These are phyloP conservation scores for Kazachstania taianensis DNA, from an alignment of 805 yeast species.

Conservation along the genomic window DNA sequence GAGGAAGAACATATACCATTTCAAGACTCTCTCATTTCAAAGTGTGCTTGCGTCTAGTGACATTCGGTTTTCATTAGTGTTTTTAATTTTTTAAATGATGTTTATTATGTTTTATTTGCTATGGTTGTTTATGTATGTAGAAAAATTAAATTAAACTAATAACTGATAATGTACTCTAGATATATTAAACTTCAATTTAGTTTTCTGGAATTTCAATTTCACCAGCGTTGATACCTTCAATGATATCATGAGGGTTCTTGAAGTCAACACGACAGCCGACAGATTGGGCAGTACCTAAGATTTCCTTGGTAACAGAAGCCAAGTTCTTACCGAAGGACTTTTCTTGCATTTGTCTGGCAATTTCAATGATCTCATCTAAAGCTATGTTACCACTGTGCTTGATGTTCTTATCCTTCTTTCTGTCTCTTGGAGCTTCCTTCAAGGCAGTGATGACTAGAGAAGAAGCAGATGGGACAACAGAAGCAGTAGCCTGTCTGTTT, in stretches of 20 bases:
- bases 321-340: constrained; percentile 97
- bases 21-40: too few relatives aligned
- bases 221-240: constrained; percentile 97
- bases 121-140: too few relatives aligned
- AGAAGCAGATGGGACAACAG: constrained; percentile 99
- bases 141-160: constrained; percentile 10
- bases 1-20: too few relatives aligned
- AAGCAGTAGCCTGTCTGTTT: constrained; percentile 99
- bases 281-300: constrained; percentile 99
- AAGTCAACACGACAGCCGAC: constrained; percentile 99
- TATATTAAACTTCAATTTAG: constrained; percentile 17
- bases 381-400: constrained; percentile 99
- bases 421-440: constrained; percentile 99
- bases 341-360: constrained; percentile 95
- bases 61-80: too few relatives aligned
- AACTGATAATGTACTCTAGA: constrained; percentile 6
- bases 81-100: constrained; percentile 4
- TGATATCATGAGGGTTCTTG: constrained; percentile 98
- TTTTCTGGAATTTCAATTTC: constrained; percentile 63
- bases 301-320: constrained; percentile 96
- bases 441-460: constrained; percentile 97
- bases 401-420: constrained; percentile 99
- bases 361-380: constrained; percentile 89
- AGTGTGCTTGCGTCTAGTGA: too few relatives aligned
- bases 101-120: too few relatives aligned